Evolutionary conservation across 164 flowering plant genomes (phyloP).

Genomic region (Buxus sempervirens): DNA sequence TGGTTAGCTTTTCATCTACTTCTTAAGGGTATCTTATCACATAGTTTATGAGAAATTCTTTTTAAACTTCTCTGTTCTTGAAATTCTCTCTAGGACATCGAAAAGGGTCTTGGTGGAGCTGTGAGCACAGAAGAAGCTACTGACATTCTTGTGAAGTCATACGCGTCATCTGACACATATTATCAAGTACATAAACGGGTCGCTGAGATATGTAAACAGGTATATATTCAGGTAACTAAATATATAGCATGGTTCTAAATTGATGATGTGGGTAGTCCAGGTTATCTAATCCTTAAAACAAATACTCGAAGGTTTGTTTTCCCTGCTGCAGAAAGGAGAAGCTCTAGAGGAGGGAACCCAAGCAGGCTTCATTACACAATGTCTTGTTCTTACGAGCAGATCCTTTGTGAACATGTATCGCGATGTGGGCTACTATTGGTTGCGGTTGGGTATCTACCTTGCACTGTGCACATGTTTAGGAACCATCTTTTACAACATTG

Average conservation of each 20-base stretch:
- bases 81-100: constrained; percentile 24
- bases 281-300: too few relatives aligned
- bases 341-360: constrained; percentile 25
- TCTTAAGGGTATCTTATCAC: too few relatives aligned
- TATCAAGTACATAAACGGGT: constrained; percentile 25
- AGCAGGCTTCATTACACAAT: constrained; percentile 35
- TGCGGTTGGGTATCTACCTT: constrained; percentile 37
- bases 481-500: constrained; percentile 43
- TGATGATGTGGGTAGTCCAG: too few relatives aligned
- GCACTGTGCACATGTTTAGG: constrained; percentile 37
- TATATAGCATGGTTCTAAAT: too few relatives aligned
- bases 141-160: constrained; percentile 37
- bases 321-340: constrained; percentile 19
- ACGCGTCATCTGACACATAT: constrained; percentile 35
- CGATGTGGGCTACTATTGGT: constrained; percentile 68
- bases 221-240: too few relatives aligned
- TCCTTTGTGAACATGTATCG: constrained; percentile 59
- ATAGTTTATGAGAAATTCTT: too few relatives aligned
- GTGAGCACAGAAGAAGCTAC: constrained; percentile 38
- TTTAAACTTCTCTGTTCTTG: background rate
- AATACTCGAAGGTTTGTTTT: background rate
- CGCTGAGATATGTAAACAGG: constrained; percentile 26
- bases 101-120: constrained; percentile 28
- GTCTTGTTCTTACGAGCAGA: constrained; percentile 39
- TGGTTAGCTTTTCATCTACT: constrained; percentile 26